Evolutionary conservation across 108 stramenopile species (phyloP), one percentile per base, ranked within the genome.

Genomic region (Cylindrotheca closterium): DNA sequence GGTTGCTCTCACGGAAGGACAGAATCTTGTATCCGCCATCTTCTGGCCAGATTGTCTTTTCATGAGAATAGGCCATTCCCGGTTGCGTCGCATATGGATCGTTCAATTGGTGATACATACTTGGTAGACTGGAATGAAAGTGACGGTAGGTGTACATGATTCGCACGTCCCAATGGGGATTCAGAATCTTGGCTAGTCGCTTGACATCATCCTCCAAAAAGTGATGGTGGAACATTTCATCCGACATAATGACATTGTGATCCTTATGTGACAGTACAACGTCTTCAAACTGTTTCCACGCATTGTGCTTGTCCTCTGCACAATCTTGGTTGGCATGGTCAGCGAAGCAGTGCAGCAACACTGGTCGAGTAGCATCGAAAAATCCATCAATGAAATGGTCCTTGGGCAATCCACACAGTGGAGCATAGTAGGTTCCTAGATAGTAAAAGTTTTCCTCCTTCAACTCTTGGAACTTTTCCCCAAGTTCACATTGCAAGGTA

Each of bases 151-250:
- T 34, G 19, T 60, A 48, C 17, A 71, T 47, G 15, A 71, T 48
- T 24, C 58, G 70, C 15, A 71, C 70, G 10, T 71, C 37, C 70
- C 70, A 71, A 4, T 59, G 59, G 30, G 23, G 27, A 10, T 57
- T 53, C 30, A 71, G 53, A 10, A 42, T 15, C 7, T 7, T 15
- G 37, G 37, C 37, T 10, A 42, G 37, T 15, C 37, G 7, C 7
- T 42, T 15, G 15, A 42, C 37, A 15, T 42, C 37, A 42, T 7
- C 37, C 15, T 42, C 10, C 10, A 15, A 7, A 15, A 42, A 42
- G 15, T 42, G 37, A 42, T 42, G 37, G 37, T 42, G 37, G 15
- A 42, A 42, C 37, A 42, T 42, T 42, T 42, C 37, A 42, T 42
- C 37, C 7, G 37, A 42, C 37, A 42, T 42, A 42, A 42, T 42